Percentiles rank a stretch among this genome's conserved stretches.
Conservation (phyloP, 176 grass and related monocot genomes). For the Guadua angustifolia region DNA sequence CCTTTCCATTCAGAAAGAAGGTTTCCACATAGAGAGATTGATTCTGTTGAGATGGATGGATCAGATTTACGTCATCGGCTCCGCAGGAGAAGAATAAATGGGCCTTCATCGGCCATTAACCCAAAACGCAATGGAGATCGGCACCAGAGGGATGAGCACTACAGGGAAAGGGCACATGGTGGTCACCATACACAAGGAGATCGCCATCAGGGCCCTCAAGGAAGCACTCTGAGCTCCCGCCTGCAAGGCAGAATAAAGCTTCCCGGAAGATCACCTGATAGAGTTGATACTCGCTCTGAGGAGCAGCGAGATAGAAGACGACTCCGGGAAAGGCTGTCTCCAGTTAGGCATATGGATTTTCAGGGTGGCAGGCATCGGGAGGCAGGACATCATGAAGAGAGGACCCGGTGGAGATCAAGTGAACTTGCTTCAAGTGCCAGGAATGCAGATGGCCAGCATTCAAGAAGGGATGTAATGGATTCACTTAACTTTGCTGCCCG, state of each 20-base stretch:
- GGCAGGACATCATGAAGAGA: slow-evolving; percentile 47
- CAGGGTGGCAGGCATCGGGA: slow-evolving; percentile 48
- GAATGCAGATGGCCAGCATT: slow-evolving; percentile 42
- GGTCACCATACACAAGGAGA: slow-evolving; percentile 43
- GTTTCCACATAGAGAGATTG: slow-evolving; percentile 45
- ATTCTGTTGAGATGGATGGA: slow-evolving; percentile 52
- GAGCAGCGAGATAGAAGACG: slow-evolving; percentile 62
- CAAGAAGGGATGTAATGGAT: slow-evolving; percentile 47
- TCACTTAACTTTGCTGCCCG: slow-evolving; percentile 48
- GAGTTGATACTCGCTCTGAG: slow-evolving; percentile 51
- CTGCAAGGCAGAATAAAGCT: slow-evolving; percentile 88
- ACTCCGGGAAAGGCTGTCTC: slow-evolving; percentile 57
- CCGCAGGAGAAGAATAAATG: slow-evolving; percentile 68
- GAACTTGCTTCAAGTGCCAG: slow-evolving; percentile 54
- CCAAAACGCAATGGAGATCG: slow-evolving; percentile 45
- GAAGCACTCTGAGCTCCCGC: slow-evolving; percentile 61
- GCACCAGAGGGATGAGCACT: slow-evolving; percentile 49
- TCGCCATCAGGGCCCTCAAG: slow-evolving; percentile 43
- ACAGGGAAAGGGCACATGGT: slow-evolving; percentile 52
- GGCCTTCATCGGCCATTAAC: slow-evolving; percentile 51
- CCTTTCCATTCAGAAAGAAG: slow-evolving; percentile 69
- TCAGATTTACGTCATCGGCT: slow-evolving; percentile 85
- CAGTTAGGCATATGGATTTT: slow-evolving; percentile 47
- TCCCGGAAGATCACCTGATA: slow-evolving; percentile 70
- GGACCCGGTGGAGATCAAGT: slow-evolving; percentile 44